These are phyloP conservation scores for Rhizophagus clarus DNA, from an alignment of 192 early-diverging fungal species.

Conservation along the genomic window DNA sequence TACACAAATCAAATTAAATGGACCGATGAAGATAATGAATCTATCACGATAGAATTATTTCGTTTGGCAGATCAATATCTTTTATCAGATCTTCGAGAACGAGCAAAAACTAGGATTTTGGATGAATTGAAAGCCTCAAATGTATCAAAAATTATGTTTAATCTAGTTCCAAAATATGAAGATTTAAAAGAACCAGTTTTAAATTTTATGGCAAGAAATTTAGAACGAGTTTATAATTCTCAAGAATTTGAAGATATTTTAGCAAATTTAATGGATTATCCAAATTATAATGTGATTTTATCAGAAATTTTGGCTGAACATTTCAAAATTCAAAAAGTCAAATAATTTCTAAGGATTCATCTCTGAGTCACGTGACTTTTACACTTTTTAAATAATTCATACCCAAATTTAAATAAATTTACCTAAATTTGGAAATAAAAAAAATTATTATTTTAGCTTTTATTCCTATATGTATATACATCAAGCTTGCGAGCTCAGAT, in stretches of 20 bases:
- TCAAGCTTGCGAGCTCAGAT: no score
- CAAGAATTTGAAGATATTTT: constrained; percentile 11
- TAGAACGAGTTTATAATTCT: not conserved
- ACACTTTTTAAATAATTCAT: no score
- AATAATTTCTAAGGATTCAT: no score
- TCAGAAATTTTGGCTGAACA: no score
- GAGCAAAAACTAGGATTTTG: constrained; percentile 19
- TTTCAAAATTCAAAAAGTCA: no score
- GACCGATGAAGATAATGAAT: not conserved
- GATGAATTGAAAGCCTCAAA: not conserved
- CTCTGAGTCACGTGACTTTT: no score
- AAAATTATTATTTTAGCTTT: no score
- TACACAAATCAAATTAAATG: not conserved
- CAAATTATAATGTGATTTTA: no score
- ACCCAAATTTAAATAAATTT: no score
- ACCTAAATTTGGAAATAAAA: no score
- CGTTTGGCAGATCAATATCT: constrained; percentile 20
- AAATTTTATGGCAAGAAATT: constrained; percentile 18
- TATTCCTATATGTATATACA: no score
- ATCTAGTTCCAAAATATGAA: not conserved
- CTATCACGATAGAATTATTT: not conserved
- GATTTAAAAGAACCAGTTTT: constrained; percentile 16
- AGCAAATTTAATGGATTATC: no score
- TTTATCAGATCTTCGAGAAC: constrained; percentile 2
- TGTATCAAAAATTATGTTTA: not conserved